These are phyloP conservation scores for Mycena leptocephala DNA, from an alignment of 768 basidiomycete species.

Conservation along the genomic window DNA sequence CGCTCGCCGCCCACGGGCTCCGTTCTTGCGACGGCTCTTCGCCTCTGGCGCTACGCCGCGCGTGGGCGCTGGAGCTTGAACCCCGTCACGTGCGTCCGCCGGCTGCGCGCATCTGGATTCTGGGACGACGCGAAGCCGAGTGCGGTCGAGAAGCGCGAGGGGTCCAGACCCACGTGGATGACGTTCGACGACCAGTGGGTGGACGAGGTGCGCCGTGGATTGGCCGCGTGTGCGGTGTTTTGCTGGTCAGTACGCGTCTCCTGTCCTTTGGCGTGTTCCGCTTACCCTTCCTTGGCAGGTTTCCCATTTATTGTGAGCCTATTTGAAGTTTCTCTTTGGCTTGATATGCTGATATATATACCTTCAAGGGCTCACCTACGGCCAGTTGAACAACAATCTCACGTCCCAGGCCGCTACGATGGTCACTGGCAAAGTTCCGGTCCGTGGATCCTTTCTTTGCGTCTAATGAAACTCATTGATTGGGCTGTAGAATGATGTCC, in stretches of 20 bases:
- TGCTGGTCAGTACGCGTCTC: too few species aligned
- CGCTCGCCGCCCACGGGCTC: constrained; percentile 78
- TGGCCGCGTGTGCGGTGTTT: constrained; percentile 76
- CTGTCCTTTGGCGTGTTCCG: too few species aligned
- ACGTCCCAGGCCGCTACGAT: constrained; percentile 87
- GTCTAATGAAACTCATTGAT: too few species aligned
- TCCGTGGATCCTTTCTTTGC: too few species aligned
- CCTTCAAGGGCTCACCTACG: constrained; percentile 78
- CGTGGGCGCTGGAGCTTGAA: constrained; percentile 70
- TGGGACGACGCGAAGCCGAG: constrained; percentile 85
- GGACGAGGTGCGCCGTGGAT: constrained; percentile 79
- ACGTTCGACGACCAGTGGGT: constrained; percentile 86
- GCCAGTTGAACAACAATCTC: constrained; percentile 84
- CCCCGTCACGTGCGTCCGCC: constrained; percentile 62
- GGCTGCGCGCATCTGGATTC: constrained; percentile 72
- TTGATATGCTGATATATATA: too few species aligned
- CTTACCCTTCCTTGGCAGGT: too few species aligned
- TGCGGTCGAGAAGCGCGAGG: constrained; percentile 48
- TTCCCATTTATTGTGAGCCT: constrained; percentile 71
- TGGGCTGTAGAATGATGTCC: constrained; percentile 68
- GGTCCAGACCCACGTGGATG: constrained; percentile 75
- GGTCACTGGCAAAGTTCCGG: too few species aligned
- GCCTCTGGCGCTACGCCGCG: constrained; percentile 64
- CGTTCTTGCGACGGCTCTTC: constrained; percentile 67
- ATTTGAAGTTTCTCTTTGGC: too few species aligned